These are phyloP conservation scores for Sporothrix globosa DNA, from an alignment of 2,329 filamentous ascomycete species.

Conservation along the genomic window DNA sequence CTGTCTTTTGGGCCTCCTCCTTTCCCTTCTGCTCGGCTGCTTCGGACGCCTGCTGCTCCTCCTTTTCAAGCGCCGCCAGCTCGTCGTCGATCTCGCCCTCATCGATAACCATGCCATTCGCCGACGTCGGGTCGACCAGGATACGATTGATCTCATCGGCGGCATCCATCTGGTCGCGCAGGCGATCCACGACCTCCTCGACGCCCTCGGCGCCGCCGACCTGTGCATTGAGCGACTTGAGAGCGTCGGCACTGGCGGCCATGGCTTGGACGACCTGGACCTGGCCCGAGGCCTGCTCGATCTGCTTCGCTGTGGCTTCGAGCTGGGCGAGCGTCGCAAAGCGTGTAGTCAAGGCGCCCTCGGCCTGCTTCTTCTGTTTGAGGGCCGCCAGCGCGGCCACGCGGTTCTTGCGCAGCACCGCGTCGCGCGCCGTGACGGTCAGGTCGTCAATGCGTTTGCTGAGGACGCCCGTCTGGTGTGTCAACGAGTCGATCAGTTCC, in stretches of 20 bases:
- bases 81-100: constrained; percentile 87
- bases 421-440: constrained; percentile 63
- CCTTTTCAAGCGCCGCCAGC: constrained; percentile 71
- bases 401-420: constrained; percentile 68
- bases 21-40: constrained; percentile 44
- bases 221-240: constrained; percentile 73
- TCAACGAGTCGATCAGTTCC: constrained; percentile 73
- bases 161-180: constrained; percentile 78
- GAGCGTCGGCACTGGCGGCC: constrained; percentile 72
- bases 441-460: constrained; percentile 68
- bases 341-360: constrained; percentile 55
- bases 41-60: constrained; percentile 47
- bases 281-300: constrained; percentile 84
- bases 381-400: constrained; percentile 76
- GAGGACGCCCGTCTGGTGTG: constrained; percentile 70
- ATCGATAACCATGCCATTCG: constrained; percentile 58
- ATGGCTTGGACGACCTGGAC: constrained; percentile 82
- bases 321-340: constrained; percentile 59
- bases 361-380: constrained; percentile 79
- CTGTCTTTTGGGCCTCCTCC: constrained; percentile 50
- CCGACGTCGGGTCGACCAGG: constrained; percentile 62
- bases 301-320: constrained; percentile 78
- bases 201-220: constrained; percentile 77
- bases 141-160: constrained; percentile 81
- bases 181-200: constrained; percentile 71